A percentile compares a stretch with the other conserved stretches of the same genome.
These are phyloP conservation scores for Metarhizium album DNA, from an alignment of 2,329 filamentous ascomycete species.

Conservation along the genomic window DNA sequence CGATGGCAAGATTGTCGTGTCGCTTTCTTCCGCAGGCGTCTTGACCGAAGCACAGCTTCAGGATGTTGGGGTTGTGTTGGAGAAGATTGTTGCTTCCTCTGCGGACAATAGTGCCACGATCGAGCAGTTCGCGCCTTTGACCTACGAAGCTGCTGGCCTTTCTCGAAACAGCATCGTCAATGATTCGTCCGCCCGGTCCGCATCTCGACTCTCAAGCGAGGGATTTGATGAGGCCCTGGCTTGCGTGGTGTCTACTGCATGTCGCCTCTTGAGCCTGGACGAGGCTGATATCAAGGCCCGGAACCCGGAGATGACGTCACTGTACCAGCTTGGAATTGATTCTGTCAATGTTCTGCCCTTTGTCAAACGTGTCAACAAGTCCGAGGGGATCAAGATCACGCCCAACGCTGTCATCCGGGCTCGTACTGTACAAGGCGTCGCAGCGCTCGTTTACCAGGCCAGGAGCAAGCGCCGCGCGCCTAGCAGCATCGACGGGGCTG, in stretches of 20 bases:
- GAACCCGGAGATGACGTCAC: constrained; percentile 5
- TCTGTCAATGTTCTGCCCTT: constrained; percentile 14
- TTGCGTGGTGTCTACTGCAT: not conserved
- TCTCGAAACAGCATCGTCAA: too few species aligned
- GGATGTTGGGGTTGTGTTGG: constrained; percentile 6
- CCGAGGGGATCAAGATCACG: constrained; percentile 8
- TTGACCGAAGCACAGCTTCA: not conserved
- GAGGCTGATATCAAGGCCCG: constrained; percentile 2
- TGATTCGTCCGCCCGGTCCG: not conserved
- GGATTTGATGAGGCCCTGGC: constrained; percentile 5
- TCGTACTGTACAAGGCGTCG: constrained; percentile 12
- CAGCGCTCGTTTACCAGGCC: constrained; percentile 8
- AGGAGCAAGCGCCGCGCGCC: not conserved
- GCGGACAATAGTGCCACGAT: constrained; percentile 4
- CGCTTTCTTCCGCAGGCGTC: constrained; percentile 7
- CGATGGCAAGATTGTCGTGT: constrained; percentile 10
- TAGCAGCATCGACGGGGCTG: not conserved
- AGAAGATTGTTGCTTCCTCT: constrained; percentile 6
- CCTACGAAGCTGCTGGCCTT: not conserved
- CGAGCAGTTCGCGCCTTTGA: constrained; percentile 6
- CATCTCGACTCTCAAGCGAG: not conserved
- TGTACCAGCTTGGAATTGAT: constrained; percentile 14
- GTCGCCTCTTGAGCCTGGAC: constrained; percentile 7
- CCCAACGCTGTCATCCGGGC: constrained; percentile 13
- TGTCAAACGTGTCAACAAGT: constrained; percentile 7